Evolutionary conservation across 2,329 filamentous ascomycete species (phyloP).

Genomic region (Nannizzia gypsea): DNA sequence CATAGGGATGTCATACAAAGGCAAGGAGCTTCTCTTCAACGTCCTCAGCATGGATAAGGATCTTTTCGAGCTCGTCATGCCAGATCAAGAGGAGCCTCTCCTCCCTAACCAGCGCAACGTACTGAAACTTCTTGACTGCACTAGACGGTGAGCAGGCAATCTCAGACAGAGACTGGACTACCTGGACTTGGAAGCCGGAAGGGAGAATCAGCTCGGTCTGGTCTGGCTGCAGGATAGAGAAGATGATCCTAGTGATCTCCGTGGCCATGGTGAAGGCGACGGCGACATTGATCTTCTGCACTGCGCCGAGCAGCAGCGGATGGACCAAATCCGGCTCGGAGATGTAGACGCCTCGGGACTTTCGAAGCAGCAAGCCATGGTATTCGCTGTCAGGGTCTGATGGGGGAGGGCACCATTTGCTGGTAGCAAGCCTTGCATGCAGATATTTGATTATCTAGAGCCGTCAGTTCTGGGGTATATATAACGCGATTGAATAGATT

Average conservation of each 20-base stretch:
- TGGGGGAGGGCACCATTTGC: constrained; percentile 18
- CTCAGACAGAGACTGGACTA: constrained; percentile 35
- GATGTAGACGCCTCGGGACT: constrained; percentile 32
- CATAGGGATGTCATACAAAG: constrained; percentile 10
- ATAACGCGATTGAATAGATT: no score
- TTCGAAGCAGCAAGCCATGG: constrained; percentile 30
- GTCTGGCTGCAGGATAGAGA: constrained; percentile 29
- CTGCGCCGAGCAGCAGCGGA: constrained; percentile 31
- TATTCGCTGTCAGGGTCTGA: constrained; percentile 12
- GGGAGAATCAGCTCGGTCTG: constrained; percentile 35
- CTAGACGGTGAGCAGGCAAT: constrained; percentile 29
- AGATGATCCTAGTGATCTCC: constrained; percentile 37
- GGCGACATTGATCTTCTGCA: constrained; percentile 35
- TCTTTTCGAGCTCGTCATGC: constrained; percentile 33
- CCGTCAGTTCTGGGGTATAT: constrained; percentile 6
- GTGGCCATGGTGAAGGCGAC: constrained; percentile 42
- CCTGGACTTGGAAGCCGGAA: constrained; percentile 35
- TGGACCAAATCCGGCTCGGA: constrained; percentile 32
- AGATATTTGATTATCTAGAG: constrained; percentile 22
- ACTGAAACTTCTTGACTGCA: constrained; percentile 34
- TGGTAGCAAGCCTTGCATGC: constrained; percentile 20
- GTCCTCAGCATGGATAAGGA: constrained; percentile 28
- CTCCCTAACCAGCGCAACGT: constrained; percentile 33
- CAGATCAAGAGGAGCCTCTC: constrained; percentile 35
- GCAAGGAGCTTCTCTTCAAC: constrained; percentile 16